Percentiles rank a stretch among this genome's conserved stretches.
Evolutionary conservation across 805 yeast species (phyloP).

Genomic region (Cyberlindnera sargentensis): DNA sequence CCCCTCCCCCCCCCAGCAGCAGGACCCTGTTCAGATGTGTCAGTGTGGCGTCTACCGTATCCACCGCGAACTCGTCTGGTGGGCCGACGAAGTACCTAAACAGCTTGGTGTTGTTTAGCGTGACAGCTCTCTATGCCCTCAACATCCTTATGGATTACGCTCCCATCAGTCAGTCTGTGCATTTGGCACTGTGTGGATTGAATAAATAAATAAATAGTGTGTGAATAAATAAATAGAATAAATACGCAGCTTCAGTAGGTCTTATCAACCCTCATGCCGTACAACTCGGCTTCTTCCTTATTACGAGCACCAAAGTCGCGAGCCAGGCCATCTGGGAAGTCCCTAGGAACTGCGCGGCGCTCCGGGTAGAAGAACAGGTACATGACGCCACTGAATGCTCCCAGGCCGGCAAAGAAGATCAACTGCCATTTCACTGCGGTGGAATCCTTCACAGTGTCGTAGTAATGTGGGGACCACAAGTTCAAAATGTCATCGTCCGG

Average conservation of each 20-base stretch:
- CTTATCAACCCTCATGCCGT: slow-evolving; percentile 36
- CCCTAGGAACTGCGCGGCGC: slow-evolving; percentile 69
- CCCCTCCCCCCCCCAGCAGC: no score
- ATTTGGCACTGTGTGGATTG: no score
- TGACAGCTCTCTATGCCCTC: no score
- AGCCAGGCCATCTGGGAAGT: slow-evolving; percentile 74
- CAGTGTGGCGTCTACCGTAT: no score
- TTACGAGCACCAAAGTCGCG: slow-evolving; percentile 61
- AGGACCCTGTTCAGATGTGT: no score
- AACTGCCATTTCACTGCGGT: slow-evolving; percentile 54
- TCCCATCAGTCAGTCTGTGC: no score
- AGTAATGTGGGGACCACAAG: slow-evolving; percentile 82
- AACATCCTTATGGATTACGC: no score
- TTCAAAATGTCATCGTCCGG: slow-evolving; percentile 68
- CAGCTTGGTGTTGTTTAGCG: no score
- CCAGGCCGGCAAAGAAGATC: slow-evolving; percentile 47
- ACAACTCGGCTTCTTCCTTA: slow-evolving; percentile 33
- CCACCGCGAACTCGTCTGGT: no score
- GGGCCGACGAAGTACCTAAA: no score
- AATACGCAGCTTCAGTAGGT: slow-evolving; percentile 13
- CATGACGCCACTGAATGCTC: slow-evolving; percentile 34
- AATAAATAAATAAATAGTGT: no score
- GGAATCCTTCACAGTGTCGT: slow-evolving; percentile 48
- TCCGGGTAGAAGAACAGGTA: slow-evolving; percentile 52
- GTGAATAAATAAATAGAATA: slow-evolving; percentile 4